Base-by-base conservation (phyloP, 345 rosid species). In the Pugionium dolabratum region DNA sequence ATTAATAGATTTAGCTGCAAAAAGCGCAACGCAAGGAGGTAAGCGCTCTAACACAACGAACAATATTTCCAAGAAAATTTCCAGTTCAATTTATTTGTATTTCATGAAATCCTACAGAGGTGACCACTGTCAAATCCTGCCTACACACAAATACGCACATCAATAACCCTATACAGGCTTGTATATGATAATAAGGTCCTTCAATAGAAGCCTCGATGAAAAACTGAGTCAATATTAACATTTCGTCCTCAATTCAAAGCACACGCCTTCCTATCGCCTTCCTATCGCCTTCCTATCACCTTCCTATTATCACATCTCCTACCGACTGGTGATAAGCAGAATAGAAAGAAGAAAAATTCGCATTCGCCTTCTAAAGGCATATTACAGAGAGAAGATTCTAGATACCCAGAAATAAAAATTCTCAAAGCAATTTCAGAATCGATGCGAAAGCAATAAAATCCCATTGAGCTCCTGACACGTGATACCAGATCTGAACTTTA, bases 1-100 rank as follows among this genome's bases (percentile, higher is more conserved):
- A 73, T 52, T 44, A 59, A 54, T 47, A 66, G 45, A 47, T 30
- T 73, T 66, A 60, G 77, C 77, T 66, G 72, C 68, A 73, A 73
- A 73, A 73, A 44, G 68, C 59, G 72, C 11, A 73, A 59, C 58
- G 30, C 40, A 45, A 60, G 29, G 46, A 53, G 37, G 62, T 73
- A 53, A 66, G 72, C 52, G 53, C 66, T 57, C 65, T 64, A 56
- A 29, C 26, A 55, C 29, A 63, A 54, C 4, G 10, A 62, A 26
- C 42, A 54, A 29, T 6, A 46, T 62, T 26, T 53, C 9, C 61
- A n/a, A 10, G 2, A 50, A 10, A 31, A 28, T 27, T 7, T 3
- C 26, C 30, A 47, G 32, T 6, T 48, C 52, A 48, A 48, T 48
- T 48, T 46, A 48, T 4, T 7, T 1, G 31, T 26, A 3, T 18